Evolutionary conservation across 345 rosid genomes (phyloP), one percentile per base, ranked within the genome.

Genomic region (Mercurialis annua): DNA sequence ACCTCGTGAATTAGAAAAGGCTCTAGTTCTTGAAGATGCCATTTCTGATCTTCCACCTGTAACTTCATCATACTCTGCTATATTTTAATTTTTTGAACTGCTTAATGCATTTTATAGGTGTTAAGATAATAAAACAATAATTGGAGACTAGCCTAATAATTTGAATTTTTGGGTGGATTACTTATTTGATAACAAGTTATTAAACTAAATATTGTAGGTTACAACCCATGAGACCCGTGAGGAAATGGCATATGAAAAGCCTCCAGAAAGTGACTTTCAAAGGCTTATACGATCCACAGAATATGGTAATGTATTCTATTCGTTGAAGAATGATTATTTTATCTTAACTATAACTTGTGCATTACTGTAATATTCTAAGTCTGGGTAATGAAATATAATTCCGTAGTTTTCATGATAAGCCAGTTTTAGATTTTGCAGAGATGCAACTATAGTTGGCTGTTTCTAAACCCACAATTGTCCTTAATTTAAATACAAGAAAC

Each of bases 31-130:
- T 73, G 76, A 74, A 59, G 96, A 90, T 82, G 97, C 97, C 49
- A 87, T 93, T 67, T 90, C 92, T 52, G 98, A 93, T 89, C 97
- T 93, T 73, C 97, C 98, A 62, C 75, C 65, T 56, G 98, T 88
- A 88, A 40, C 73, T 38, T 49, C 30, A 59, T 70, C 70, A 52
- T 67, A 58, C 27, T 66, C 62, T 26, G 40, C 63, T n/a, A 24
- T 52, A 26, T 0, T 21, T 26, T 62, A 30, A 69, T 71, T 56
- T 59, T 61, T 67, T 61, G 36, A 68, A 55, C 60, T 69, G 27
- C 18, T 38, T 23, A 54, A 61, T 74, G 52, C 54, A 44, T 59
- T 67, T 52, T 38, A 68, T n/a, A n/a, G n/a, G n/a, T n/a, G n/a
- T n/a, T n/a, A n/a, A n/a, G n/a, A n/a, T n/a, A n/a, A n/a, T n/a